Evolutionary conservation across 139 green algal species (phyloP).

Genomic region (Volvox reticuliferus): DNA sequence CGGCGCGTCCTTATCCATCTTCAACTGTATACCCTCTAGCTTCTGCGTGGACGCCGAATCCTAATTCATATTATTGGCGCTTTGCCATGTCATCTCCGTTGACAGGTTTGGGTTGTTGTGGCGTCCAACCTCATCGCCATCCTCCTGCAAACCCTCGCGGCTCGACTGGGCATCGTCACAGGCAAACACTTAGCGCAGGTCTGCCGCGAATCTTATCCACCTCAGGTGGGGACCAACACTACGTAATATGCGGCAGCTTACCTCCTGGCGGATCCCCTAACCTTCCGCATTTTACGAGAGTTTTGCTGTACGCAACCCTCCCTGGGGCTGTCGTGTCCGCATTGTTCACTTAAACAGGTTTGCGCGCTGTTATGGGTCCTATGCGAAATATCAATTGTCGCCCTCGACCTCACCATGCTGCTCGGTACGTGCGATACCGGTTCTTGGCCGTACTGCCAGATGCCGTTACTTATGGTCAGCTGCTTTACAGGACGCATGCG

Average conservation of each 20-base stretch:
- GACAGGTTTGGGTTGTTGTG: constrained; percentile 76
- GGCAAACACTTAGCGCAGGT: constrained; percentile 77
- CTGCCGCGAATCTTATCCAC: constrained; percentile 72
- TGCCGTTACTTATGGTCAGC: not conserved
- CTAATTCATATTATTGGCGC: too few relatives aligned
- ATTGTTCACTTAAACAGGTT: constrained; percentile 35
- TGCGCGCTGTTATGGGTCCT: constrained; percentile 61
- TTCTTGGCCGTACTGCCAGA: not conserved
- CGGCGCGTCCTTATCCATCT: too few relatives aligned
- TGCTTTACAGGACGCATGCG: too few relatives aligned
- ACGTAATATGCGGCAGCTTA: too few relatives aligned
- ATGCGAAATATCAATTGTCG: constrained; percentile 72
- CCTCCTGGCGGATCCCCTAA: too few relatives aligned
- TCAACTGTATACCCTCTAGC: too few relatives aligned
- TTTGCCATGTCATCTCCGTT: not conserved
- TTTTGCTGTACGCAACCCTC: too few relatives aligned
- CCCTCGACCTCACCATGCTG: constrained; percentile 77
- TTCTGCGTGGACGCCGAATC: too few relatives aligned
- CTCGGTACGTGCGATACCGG: constrained; percentile 49
- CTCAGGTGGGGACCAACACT: not conserved
- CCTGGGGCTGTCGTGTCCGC: too few relatives aligned
- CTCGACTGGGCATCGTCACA: constrained; percentile 72
- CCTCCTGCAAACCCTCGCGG: constrained; percentile 71
- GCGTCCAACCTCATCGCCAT: constrained; percentile 76
- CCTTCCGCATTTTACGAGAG: too few relatives aligned